Evolutionary conservation across 2,329 filamentous ascomycete species (phyloP).

Genomic region (Cladophialophora psammophila): DNA sequence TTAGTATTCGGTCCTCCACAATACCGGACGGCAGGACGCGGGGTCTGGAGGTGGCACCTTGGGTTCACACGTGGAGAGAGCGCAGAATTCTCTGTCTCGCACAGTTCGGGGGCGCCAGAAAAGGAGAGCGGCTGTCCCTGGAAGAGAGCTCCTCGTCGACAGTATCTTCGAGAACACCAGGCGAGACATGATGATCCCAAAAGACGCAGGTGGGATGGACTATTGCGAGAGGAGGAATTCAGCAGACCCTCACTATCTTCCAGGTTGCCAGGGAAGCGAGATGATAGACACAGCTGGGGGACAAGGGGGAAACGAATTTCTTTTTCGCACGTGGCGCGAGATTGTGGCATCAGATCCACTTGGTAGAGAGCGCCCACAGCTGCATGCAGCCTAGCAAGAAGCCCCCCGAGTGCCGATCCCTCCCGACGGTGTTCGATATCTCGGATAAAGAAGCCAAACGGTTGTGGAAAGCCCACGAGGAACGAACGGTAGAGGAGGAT

Average conservation of each 20-base stretch:
- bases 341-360: constrained; percentile 9
- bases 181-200: background rate
- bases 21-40: background rate
- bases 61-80: background rate
- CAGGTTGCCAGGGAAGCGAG: constrained; percentile 21
- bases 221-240: background rate
- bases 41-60: background rate
- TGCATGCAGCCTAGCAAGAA: constrained; percentile 2
- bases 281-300: constrained; percentile 9
- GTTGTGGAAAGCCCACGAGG: background rate
- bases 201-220: background rate
- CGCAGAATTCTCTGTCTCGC: background rate
- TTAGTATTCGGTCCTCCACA: background rate
- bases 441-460: background rate
- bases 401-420: constrained; percentile 8
- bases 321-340: constrained; percentile 21
- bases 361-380: background rate
- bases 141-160: background rate
- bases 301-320: constrained; percentile 10
- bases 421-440: background rate
- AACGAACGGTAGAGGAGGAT: background rate
- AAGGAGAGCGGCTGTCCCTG: background rate
- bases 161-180: constrained; percentile 2
- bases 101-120: background rate
- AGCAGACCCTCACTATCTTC: background rate